These are phyloP conservation scores for Kwoniella sp. DNA, from an alignment of 768 basidiomycete species.

Conservation along the genomic window DNA sequence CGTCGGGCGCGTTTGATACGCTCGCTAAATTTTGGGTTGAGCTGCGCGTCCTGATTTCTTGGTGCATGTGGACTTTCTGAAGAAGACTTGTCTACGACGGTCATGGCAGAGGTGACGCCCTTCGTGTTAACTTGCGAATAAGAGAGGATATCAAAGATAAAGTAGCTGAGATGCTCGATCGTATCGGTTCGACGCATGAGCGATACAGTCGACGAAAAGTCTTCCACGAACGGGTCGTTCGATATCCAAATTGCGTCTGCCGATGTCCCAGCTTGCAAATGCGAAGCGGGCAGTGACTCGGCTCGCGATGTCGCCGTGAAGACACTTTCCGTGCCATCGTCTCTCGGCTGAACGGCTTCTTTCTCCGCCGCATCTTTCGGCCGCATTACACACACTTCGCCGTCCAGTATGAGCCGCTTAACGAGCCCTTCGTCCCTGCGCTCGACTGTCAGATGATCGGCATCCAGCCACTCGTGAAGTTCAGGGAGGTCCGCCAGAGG, in stretches of 20 bases:
- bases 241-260: slow-evolving; percentile 26
- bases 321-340: slow-evolving; percentile 1
- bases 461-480: slow-evolving; percentile 29
- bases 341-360: background rate
- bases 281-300: background rate
- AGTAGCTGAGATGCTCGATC: slow-evolving; percentile 39
- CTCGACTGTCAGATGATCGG: slow-evolving; percentile 22
- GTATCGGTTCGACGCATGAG: slow-evolving; percentile 33
- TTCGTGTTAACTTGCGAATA: slow-evolving; percentile 26
- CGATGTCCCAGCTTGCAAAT: background rate
- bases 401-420: slow-evolving; percentile 52
- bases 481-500: slow-evolving; percentile 22
- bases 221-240: slow-evolving; percentile 37
- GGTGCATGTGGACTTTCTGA: too few relatives aligned
- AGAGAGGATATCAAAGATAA: slow-evolving; percentile 46
- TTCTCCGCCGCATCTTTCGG: slow-evolving; percentile 10
- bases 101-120: background rate
- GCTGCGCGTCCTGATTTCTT: background rate
- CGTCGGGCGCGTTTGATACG: slow-evolving; percentile 34
- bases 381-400: slow-evolving; percentile 52
- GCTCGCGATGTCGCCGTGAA: background rate
- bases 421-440: slow-evolving; percentile 20
- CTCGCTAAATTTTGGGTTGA: slow-evolving; percentile 40
- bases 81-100: too few relatives aligned
- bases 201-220: slow-evolving; percentile 48